Evolutionary conservation across 2,329 filamentous ascomycete genomes (phyloP), one percentile per base, ranked within the genome.

Genomic region (Pseudocercospora eumusae): DNA sequence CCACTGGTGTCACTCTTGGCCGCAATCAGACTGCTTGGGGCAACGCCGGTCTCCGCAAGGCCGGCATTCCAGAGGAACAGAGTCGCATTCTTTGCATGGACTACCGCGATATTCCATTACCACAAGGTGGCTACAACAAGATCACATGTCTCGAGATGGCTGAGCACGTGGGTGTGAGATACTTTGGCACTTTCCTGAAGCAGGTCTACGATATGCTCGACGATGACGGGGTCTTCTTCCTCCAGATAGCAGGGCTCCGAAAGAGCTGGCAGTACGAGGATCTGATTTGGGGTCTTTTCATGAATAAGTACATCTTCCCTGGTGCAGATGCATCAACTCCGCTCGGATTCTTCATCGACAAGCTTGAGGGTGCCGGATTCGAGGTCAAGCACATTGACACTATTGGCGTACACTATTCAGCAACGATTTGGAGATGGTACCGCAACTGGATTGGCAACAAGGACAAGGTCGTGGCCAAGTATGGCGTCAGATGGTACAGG

Each of bases 291-390:
- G 95, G 95, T 76, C 85, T 98, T 52, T 98, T 97, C 85, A 96
- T 98, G 92, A 98, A 98, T 88, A 97, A 96, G 83, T 96, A 98
- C 79, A 84, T 98, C 77, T 98, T 98, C 86, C 95, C 93, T 33
- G 95, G 95, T 75, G 95, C 95, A 56, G 95, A 98, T 75, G 95
- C 95, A 57, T 96, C 91, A 47, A 96, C 92, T 62, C 95, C 95
- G 56, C 87, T 99, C 54, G 92, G 91, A 70, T 95, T 88, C 79
- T 91, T 95, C 72, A 83, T 96, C 70, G 87, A 92, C 77, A 87
- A 87, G 75, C 85, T 97, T 20, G 95, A 99, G 81, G 88, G 85
- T 61, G 89, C 90, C 66, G 92, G 92, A 40, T 96, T 92, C 72
- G 95, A 98, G 79, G 82, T 98, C 77, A 98, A 97, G 88, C 82